Conservation (phyloP, 1,284 basidiomycete genomes). For the Ceratobasidium sp. region DNA sequence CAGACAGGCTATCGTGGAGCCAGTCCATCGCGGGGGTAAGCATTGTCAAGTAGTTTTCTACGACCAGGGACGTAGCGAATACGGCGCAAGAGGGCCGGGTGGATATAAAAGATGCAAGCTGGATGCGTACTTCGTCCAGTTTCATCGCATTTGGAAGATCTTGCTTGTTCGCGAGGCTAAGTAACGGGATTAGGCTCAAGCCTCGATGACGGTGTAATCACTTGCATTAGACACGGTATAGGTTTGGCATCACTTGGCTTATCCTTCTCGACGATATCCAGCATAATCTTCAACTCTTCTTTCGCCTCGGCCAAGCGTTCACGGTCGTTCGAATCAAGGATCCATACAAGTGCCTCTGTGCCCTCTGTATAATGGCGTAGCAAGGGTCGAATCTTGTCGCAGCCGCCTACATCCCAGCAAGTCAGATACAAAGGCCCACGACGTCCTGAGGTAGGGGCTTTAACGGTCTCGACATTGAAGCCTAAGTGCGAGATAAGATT, state of each 20-base stretch:
- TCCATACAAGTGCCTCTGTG: slow-evolving; percentile 13
- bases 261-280: neutral
- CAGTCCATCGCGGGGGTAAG: slow-evolving; percentile 25
- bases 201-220: neutral
- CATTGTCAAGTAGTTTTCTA: neutral
- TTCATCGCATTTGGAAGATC: slow-evolving; percentile 22
- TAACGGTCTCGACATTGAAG: slow-evolving; percentile 20
- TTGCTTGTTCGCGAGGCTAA: slow-evolving; percentile 29
- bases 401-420: slow-evolving; percentile 31
- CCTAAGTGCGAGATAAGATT: neutral
- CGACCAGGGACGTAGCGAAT: slow-evolving; percentile 1
- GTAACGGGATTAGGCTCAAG: neutral
- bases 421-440: slow-evolving; percentile 16
- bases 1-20: slow-evolving; percentile 3
- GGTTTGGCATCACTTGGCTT: neutral
- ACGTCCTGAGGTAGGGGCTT: slow-evolving; percentile 6
- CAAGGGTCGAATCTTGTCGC: slow-evolving; percentile 23
- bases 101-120: slow-evolving; percentile 5
- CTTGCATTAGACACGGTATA: slow-evolving; percentile 20
- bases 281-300: neutral
- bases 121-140: slow-evolving; percentile 23
- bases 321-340: slow-evolving; percentile 19
- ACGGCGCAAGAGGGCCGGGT: slow-evolving; percentile 19
- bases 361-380: slow-evolving; percentile 7
- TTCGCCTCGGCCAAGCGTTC: slow-evolving; percentile 16